phyloP scores from a whole-genome alignment of 306 rosid genomes.

The Dryas octopetala region DNA sequence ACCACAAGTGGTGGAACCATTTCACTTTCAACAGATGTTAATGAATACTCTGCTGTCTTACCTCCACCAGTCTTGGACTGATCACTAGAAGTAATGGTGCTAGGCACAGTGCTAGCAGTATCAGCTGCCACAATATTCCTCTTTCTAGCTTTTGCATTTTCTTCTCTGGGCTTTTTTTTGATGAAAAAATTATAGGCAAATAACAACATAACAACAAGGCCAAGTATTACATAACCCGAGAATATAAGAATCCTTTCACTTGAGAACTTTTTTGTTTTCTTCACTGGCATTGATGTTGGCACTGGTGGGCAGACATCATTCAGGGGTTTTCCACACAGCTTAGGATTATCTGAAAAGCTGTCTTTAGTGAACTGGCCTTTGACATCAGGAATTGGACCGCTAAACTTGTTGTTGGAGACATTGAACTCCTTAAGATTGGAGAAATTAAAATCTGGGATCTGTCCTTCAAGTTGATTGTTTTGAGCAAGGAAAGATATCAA shows the following conservation, averaged over 20 bases:
- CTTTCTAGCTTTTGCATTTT: conserved; percentile 21
- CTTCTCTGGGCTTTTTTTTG: conserved; percentile 22
- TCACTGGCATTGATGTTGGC: conserved; percentile 12
- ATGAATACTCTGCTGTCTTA: conserved; percentile 46
- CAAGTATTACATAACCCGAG: conserved; percentile 50
- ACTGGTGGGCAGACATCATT: conserved; percentile 33
- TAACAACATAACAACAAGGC: conserved; percentile 34
- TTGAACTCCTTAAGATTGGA: conserved; percentile 44
- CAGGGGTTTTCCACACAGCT: conserved; percentile 63
- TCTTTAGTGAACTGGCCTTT: conserved; percentile 36
- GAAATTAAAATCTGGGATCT: conserved; percentile 54
- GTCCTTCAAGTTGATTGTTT: conserved; percentile 47
- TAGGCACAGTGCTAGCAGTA: conserved; percentile 26
- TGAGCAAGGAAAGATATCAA: conserved; percentile 49
- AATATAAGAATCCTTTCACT: conserved; percentile 26
- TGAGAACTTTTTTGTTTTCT: conserved; percentile 17
- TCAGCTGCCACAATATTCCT: conserved; percentile 23
- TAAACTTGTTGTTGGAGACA: conserved; percentile 56
- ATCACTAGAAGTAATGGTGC: conserved; percentile 29
- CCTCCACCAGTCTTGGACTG: conserved; percentile 26
- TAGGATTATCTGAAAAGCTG: conserved; percentile 56
- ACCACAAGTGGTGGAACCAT: conserved; percentile 41
- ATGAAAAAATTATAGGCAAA: conserved; percentile 17
- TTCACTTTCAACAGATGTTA: conserved; percentile 51
- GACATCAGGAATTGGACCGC: conserved; percentile 50